Conservation (phyloP, 108 stramenopile species). For the Nannochloropsis salina region DNA sequence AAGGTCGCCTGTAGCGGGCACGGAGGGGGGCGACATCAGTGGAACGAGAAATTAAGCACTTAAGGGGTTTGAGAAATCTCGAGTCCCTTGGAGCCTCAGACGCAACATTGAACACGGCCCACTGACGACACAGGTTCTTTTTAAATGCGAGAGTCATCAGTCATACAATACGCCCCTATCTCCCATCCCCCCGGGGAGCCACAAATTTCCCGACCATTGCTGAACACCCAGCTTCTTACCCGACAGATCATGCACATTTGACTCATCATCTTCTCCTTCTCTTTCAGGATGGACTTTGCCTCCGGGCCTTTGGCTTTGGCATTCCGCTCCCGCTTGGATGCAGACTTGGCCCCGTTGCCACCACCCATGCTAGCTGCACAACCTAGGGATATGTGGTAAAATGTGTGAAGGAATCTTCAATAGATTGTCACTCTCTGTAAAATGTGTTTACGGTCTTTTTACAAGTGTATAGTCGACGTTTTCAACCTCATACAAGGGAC, state of each 20-base stretch:
- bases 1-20: not conserved
- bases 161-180: no score
- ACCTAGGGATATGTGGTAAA: no score
- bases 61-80: not conserved
- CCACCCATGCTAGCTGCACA: not conserved
- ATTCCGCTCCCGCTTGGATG: slow-evolving; percentile 11
- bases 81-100: not conserved
- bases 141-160: no score
- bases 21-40: not conserved
- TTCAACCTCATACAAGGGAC: no score
- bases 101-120: no score
- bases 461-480: no score
- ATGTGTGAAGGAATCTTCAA: no score
- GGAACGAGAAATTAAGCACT: not conserved
- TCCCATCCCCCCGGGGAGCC: no score
- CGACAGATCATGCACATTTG: slow-evolving; percentile 20
- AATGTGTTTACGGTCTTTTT: no score
- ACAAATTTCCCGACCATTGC: not conserved
- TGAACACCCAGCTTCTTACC: not conserved
- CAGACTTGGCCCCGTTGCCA: not conserved
- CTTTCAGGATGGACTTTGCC: slow-evolving; percentile 19
- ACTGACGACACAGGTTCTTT: no score
- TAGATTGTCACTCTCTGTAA: no score
- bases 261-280: slow-evolving; percentile 17
- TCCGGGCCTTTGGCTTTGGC: slow-evolving; percentile 8